These are phyloP conservation scores for Leccinellum luteum DNA, from an alignment of 768 basidiomycete genomes.

Conservation along the genomic window DNA sequence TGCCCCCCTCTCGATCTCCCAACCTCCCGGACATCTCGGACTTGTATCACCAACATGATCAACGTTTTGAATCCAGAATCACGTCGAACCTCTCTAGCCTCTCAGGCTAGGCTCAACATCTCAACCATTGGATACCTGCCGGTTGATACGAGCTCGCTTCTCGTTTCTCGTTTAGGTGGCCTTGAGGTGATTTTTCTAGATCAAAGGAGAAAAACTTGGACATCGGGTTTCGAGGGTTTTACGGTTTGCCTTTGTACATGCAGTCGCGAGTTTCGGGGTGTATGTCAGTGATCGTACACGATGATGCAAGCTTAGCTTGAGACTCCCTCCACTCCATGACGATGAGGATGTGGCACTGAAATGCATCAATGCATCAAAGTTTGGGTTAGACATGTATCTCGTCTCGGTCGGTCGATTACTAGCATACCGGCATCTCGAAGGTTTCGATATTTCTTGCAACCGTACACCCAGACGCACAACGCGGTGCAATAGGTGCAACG, in stretches of 20 bases:
- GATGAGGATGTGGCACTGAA: not conserved
- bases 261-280: not conserved
- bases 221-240: not conserved
- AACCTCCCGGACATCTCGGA: not conserved
- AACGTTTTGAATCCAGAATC: not conserved
- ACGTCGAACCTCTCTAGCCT: not conserved
- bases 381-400: not conserved
- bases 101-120: not conserved
- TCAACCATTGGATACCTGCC: not conserved
- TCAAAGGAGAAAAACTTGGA: not conserved
- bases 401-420: not conserved
- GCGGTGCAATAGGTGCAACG: not conserved
- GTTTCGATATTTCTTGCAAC: not conserved
- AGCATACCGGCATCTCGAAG: not conserved
- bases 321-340: not conserved
- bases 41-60: not conserved
- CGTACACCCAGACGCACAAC: too few species aligned
- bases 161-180: not conserved
- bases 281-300: too few species aligned
- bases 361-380: not conserved
- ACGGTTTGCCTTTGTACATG: too few species aligned
- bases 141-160: not conserved
- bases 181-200: not conserved
- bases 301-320: not conserved
- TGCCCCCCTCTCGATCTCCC: too few species aligned